Conservation (phyloP, 169 alveolate genomes). For the Plasmodium falciparum region DNA sequence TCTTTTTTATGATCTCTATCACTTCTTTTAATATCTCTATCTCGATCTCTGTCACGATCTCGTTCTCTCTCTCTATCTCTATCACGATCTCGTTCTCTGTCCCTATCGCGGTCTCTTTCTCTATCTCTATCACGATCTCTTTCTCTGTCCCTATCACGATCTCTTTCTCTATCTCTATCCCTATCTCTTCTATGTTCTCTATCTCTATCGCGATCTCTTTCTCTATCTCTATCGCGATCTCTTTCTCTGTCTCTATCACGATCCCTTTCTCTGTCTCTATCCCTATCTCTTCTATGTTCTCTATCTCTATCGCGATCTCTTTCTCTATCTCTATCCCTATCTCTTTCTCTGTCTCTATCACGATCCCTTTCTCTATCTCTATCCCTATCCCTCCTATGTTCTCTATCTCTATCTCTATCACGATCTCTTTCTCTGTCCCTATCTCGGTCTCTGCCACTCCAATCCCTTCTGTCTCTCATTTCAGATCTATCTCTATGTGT, state of each 20-base stretch:
- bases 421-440: conserved; percentile 30
- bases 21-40: conserved; percentile 43
- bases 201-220: conserved; percentile 69
- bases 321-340: conserved; percentile 1
- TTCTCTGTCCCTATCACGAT: conserved; percentile 18
- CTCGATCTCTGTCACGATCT: conserved; percentile 43
- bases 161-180: conserved; percentile 12
- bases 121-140: conserved; percentile 14
- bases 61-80: conserved; percentile 25
- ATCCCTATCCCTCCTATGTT: conserved; percentile 24
- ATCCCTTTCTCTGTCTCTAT: conserved; percentile 48
- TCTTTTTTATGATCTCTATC: conserved; percentile 78
- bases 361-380: conserved; percentile 21
- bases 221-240: conserved; percentile 76
- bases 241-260: conserved; percentile 78
- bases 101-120: conserved; percentile 36
- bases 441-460: conserved; percentile 31
- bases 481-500: conserved; percentile 37
- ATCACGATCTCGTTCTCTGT: conserved; percentile 12
- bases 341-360: conserved; percentile 31
- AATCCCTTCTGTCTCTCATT: conserved; percentile 26
- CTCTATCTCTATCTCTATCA: conserved; percentile 56
- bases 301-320: conserved; percentile 52
- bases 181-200: conserved; percentile 10
- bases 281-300: conserved; percentile 17